Base-by-base conservation (phyloP, 306 rosid species). In the Lathyrus sativus region DNA sequence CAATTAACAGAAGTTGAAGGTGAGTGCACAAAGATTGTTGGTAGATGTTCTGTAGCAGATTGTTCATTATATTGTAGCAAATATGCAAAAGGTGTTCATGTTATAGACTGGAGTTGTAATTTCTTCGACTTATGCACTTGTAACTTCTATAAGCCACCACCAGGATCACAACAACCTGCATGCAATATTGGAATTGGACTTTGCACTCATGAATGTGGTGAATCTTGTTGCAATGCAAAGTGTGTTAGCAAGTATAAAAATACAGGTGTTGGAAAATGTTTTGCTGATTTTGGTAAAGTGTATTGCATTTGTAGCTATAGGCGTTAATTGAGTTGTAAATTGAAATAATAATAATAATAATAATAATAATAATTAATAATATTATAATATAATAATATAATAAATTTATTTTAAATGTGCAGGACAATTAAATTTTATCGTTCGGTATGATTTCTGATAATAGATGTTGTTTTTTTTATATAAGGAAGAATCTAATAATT, bases 121-220 rank as follows among this genome's bases (percentile, higher is more conserved):
- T 51, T n/a, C 13, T 50, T 9, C n/a, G 11, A 19, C 29, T 9
- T 50, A 50, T 50, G 57, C 29, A 18, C 57, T 9, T 50, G 57
- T 50, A 19, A 26, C 1, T 51, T 18, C 11, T 7, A 51, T 51
- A 26, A 11, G 5, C 4, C 57, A 3, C 57, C 57, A 3, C 29
- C 29, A 19, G 62, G 18, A 2, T 56, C 14, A 28, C 41, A 31
- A 0, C 18, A 26, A 56, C 39, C 41, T 56, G 9, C 39, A 0
- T 56, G 62, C 7, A 38, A 56, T 12, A 29, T 56, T 28, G 62
- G 62, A 9, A 11, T 56, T 9, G 62, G 62, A 11, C 38, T 56
- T 0, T 56, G 62, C 5, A 29, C 1, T 56, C 10, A 0, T 28
- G 5, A 28, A 12, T 56, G 62, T 28, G 3, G 13, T 13, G 38